These are phyloP conservation scores for Astrocystis sublimbata DNA, from an alignment of 495 filamentous ascomycete species.

Conservation along the genomic window DNA sequence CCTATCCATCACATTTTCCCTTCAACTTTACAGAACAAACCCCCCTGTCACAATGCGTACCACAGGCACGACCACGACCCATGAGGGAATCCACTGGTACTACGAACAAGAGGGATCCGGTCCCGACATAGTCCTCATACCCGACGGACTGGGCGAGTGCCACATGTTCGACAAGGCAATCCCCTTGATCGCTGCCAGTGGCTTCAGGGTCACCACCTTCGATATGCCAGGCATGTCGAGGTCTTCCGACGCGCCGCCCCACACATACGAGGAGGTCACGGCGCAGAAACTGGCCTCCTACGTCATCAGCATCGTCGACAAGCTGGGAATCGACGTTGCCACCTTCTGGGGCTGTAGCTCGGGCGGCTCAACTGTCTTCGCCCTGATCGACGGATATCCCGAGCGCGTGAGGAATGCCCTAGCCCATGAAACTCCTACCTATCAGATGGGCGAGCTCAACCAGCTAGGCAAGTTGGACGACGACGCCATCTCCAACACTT, in stretches of 20 bases:
- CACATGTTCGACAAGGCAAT: constrained; percentile 23
- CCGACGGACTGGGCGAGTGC: constrained; percentile 33
- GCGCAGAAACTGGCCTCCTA: constrained; percentile 24
- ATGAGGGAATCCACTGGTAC: constrained; percentile 31
- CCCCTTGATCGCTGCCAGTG: constrained; percentile 11
- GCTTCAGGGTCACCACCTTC: constrained; percentile 32
- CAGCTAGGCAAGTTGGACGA: constrained; percentile 16
- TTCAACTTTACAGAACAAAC: neutral
- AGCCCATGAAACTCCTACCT: constrained; percentile 28
- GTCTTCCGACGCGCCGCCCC: constrained; percentile 16
- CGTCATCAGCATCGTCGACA: constrained; percentile 30
- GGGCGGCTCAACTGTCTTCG: constrained; percentile 25
- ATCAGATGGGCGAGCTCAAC: neutral
- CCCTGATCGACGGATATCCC: constrained; percentile 19
- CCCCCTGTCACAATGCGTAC: constrained; percentile 13
- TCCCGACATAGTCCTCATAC: constrained; percentile 29
- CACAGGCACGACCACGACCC: constrained; percentile 16
- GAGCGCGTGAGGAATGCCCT: constrained; percentile 22
- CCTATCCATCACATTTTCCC: too few species aligned
- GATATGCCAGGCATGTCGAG: constrained; percentile 36
- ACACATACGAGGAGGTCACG: constrained; percentile 20
- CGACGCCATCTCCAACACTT: constrained; percentile 10
- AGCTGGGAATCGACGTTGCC: constrained; percentile 20
- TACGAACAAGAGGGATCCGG: constrained; percentile 24
- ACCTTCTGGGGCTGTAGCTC: constrained; percentile 30